Evolutionary conservation across 441 rosid genomes (phyloP), one percentile per base, ranked within the genome.

Genomic region (Lepidium campestre): DNA sequence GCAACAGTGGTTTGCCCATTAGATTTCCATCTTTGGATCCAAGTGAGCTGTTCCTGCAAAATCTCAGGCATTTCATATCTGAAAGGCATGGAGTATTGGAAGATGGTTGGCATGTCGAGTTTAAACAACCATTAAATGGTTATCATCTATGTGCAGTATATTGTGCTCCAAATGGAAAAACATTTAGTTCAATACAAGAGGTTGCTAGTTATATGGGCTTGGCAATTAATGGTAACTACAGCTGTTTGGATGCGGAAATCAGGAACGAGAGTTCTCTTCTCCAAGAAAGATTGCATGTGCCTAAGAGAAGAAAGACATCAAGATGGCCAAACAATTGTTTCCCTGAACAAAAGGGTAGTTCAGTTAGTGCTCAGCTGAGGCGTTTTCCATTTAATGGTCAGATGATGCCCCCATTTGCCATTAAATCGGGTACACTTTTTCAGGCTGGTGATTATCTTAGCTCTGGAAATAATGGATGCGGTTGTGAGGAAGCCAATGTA

Each of bases 161-260:
- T 72, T 80, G 86, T 72, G 85, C 93, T 74, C 98, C 96, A 27
- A 91, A 82, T 81, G 97, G 97, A 55, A 85, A 78, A 79, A 81
- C 79, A 25, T 93, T 93, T 84, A 83, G 82, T 75, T 85, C 97
- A 36, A 64, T 88, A 82, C 71, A 76, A 67, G 96, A 86, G 78
- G 98, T 93, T 83, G 97, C 93, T 75, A 68, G 71, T 72, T 81
- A 90, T 85, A 88, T 93, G 71, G 98, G 97, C 32, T 71, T 93
- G 83, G 61, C 68, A 55, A 47, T 86, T 36, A 84, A 75, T 75
- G 75, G 88, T 41, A 83, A 67, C 68, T 63, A 68, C 78, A 77
- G 54, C 69, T 74, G 76, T 66, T 57, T 77, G 76, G 87, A 81
- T 58, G 32, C 77, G 14, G 85, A 80, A 66, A 66, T 77, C 34